phyloP scores from a whole-genome alignment of 2,329 filamentous ascomycete genomes.

The Verticillium tricorpus region DNA sequence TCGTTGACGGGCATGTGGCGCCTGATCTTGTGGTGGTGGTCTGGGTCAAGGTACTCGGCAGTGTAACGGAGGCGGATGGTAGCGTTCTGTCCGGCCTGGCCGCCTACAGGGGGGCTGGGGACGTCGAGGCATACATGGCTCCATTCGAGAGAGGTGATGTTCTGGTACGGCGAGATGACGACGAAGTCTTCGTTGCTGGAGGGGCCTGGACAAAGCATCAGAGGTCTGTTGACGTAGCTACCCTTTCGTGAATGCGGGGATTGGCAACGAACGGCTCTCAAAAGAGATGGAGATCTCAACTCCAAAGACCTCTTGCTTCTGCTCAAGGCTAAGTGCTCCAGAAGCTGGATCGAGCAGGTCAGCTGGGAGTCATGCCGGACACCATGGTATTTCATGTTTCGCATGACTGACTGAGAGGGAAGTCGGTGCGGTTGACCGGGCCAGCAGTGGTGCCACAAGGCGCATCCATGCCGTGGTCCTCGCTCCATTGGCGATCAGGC shows the following conservation, averaged over 20 bases:
- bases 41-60: constrained; percentile 26
- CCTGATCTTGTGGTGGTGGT: constrained; percentile 7
- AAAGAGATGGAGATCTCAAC: constrained; percentile 1
- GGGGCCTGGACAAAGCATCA: constrained; percentile 19
- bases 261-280: constrained; percentile 17
- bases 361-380: neutral
- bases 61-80: constrained; percentile 36
- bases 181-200: constrained; percentile 24
- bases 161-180: constrained; percentile 21
- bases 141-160: constrained; percentile 26
- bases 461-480: neutral
- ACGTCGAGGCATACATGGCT: constrained; percentile 33
- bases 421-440: neutral
- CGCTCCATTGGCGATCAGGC: neutral
- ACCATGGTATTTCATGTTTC: neutral
- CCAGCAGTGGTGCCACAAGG: neutral
- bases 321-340: neutral
- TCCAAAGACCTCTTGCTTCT: constrained; percentile 2
- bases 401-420: neutral
- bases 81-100: constrained; percentile 28
- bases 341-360: neutral
- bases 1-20: constrained; percentile 16
- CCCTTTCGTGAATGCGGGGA: no score
- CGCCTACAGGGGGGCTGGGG: constrained; percentile 19
- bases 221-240: no score